Conservation (phyloP, 2,329 filamentous ascomycete species). For the Colletotrichum graminicola region DNA sequence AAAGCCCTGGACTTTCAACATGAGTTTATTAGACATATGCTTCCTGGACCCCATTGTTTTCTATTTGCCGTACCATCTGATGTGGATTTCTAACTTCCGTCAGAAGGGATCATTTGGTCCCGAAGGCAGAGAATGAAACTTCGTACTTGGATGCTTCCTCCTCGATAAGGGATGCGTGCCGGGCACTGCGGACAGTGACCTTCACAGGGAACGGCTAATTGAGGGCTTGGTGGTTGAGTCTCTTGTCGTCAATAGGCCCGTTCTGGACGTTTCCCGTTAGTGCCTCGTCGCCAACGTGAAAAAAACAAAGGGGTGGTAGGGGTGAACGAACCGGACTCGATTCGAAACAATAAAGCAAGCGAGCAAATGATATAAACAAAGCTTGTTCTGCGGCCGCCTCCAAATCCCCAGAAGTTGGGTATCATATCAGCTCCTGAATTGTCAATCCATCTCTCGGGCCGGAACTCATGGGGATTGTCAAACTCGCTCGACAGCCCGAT, state of each 20-base stretch:
- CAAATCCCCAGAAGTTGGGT: constrained; percentile 47
- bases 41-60: background rate
- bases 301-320: background rate
- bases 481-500: constrained; percentile 52
- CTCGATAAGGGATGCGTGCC: constrained; percentile 34
- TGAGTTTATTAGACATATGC: background rate
- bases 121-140: constrained; percentile 14
- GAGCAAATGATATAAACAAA: constrained; percentile 46
- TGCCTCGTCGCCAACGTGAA: background rate
- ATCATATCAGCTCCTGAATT: constrained; percentile 52
- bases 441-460: constrained; percentile 45
- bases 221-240: constrained; percentile 32
- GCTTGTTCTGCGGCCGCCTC: constrained; percentile 45
- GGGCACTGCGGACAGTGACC: constrained; percentile 27
- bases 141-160: constrained; percentile 12
- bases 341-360: constrained; percentile 45
- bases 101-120: background rate
- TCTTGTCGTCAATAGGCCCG: constrained; percentile 35
- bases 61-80: background rate
- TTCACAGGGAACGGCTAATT: constrained; percentile 43
- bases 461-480: background rate
- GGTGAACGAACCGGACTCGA: constrained; percentile 17
- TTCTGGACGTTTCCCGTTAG: constrained; percentile 22
- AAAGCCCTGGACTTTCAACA: no score
- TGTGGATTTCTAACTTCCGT: background rate